Conservation (phyloP, 495 filamentous ascomycete species). For the Penicillium fimorum region DNA sequence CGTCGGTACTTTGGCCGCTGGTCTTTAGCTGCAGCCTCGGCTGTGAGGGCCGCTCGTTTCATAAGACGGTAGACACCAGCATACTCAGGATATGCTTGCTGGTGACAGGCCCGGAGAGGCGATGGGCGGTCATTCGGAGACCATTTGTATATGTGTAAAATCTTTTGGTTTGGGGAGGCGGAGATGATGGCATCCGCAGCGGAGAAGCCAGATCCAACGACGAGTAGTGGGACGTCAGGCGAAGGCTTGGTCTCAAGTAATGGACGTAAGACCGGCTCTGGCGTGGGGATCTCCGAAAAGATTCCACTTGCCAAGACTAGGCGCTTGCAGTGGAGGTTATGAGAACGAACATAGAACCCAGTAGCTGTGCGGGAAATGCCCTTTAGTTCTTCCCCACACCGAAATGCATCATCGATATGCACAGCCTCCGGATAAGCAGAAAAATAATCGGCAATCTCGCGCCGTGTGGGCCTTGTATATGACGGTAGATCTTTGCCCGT, state of each 20-base stretch:
- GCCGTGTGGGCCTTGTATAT: constrained; percentile 57
- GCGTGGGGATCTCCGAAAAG: constrained; percentile 56
- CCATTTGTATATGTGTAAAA: constrained; percentile 66
- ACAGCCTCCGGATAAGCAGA: constrained; percentile 54
- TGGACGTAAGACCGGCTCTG: constrained; percentile 48
- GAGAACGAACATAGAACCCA: constrained; percentile 55
- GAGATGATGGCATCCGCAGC: constrained; percentile 64
- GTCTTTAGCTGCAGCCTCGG: constrained; percentile 16
- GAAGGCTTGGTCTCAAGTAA: constrained; percentile 29
- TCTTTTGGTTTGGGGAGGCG: constrained; percentile 47
- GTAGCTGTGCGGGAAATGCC: constrained; percentile 43
- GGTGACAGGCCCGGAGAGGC: constrained; percentile 60
- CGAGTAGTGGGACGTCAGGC: constrained; percentile 43
- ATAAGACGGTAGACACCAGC: constrained; percentile 62
- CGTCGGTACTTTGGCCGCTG: constrained; percentile 31
- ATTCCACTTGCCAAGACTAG: constrained; percentile 65
- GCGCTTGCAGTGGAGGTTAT: constrained; percentile 56
- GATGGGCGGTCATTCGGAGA: constrained; percentile 54
- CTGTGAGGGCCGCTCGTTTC: constrained; percentile 50
- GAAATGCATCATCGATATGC: constrained; percentile 52
- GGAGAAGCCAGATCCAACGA: constrained; percentile 65
- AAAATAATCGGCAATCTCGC: constrained; percentile 60
- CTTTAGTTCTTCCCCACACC: constrained; percentile 40
- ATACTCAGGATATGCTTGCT: constrained; percentile 66
- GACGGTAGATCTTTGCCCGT: constrained; percentile 48